Evolutionary conservation across 345 rosid species (phyloP).

Genomic region (Ailanthus altissimus): DNA sequence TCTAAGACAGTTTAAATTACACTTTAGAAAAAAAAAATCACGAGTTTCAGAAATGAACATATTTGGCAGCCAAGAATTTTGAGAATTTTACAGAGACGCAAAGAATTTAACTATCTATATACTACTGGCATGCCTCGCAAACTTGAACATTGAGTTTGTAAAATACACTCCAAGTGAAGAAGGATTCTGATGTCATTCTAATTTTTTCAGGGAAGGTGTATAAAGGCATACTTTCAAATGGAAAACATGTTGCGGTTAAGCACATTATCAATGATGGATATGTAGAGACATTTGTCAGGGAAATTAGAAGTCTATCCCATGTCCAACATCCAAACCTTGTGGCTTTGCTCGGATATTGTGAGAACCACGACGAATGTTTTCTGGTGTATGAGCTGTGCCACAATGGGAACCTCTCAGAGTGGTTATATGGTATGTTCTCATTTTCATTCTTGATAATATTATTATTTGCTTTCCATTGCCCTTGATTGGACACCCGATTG

Average conservation of each 20-base stretch:
- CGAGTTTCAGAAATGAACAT: not conserved
- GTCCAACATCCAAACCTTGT: conserved; percentile 64
- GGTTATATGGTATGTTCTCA: conserved; percentile 51
- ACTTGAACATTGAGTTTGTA: not conserved
- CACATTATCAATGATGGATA: conserved; percentile 55
- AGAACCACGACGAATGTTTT: conserved; percentile 52
- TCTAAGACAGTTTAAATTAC: not conserved
- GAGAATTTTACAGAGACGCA: not conserved
- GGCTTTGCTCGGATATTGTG: conserved; percentile 51
- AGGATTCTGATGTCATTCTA: conserved; percentile 10
- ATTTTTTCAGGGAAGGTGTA: conserved; percentile 55
- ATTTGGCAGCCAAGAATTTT: not conserved
- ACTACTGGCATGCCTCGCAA: not conserved
- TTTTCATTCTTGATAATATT: not conserved
- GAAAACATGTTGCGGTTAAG: conserved; percentile 52
- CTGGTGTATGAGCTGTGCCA: conserved; percentile 58
- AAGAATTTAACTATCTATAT: not conserved
- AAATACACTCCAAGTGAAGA: not conserved
- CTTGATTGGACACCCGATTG: not conserved
- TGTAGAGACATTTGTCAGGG: conserved; percentile 53
- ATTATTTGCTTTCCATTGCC: not conserved
- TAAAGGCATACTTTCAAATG: conserved; percentile 48
- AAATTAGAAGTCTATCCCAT: conserved; percentile 56
- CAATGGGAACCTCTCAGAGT: conserved; percentile 58
- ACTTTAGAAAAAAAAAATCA: not conserved